Conservation (phyloP, 2,329 filamentous ascomycete species). For the Fusarium chaquense region DNA sequence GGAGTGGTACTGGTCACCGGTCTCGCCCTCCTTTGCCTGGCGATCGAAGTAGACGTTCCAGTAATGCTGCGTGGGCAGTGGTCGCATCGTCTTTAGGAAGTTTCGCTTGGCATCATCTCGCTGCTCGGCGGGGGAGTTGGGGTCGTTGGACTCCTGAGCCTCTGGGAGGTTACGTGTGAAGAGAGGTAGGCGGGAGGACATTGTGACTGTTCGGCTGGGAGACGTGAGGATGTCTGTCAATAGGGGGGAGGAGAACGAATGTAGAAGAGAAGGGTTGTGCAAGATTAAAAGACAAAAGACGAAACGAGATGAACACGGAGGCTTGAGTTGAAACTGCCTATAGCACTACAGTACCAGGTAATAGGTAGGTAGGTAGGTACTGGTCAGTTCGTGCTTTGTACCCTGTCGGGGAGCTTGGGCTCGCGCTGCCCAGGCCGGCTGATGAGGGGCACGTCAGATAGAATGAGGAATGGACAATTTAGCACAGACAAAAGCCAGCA, state of each 20-base stretch:
- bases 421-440: constrained; percentile 5
- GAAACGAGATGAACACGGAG: constrained; percentile 31
- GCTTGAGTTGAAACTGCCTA: constrained; percentile 24
- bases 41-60: constrained; percentile 79
- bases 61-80: constrained; percentile 82
- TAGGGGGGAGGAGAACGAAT: constrained; percentile 20
- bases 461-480: constrained; percentile 37
- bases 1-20: constrained; percentile 62
- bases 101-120: constrained; percentile 86
- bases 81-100: constrained; percentile 79
- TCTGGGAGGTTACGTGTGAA: constrained; percentile 73
- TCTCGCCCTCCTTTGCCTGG: constrained; percentile 54
- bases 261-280: constrained; percentile 22
- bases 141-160: constrained; percentile 67
- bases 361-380: not conserved
- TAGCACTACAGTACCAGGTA: not conserved
- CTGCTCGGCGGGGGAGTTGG: constrained; percentile 76
- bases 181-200: constrained; percentile 69
- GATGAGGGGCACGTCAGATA: constrained; percentile 45
- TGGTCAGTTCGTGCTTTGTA: constrained; percentile 12
- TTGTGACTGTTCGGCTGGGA: constrained; percentile 49
- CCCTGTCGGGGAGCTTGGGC: constrained; percentile 20
- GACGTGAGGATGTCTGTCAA: not conserved
- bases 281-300: constrained; percentile 4
- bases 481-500: constrained; percentile 9